Evolutionary conservation across 2,329 filamentous ascomycete species (phyloP).

Genomic region (Elsinoe ampelina): DNA sequence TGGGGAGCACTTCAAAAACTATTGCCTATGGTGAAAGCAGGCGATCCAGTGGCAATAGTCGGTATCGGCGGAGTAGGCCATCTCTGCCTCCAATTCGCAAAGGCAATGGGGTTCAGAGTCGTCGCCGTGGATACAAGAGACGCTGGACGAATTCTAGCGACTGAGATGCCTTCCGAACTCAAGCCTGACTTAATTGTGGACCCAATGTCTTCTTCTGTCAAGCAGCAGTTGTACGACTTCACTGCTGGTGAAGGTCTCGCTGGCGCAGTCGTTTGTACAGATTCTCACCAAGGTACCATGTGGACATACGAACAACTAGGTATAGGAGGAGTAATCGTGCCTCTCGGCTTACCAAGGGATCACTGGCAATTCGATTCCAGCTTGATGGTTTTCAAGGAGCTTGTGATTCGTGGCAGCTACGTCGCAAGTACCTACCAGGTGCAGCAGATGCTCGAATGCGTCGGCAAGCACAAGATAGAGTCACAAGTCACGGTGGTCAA

Average conservation of each 20-base stretch:
- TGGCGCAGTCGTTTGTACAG: neutral
- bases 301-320: neutral
- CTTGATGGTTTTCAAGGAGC: constrained; percentile 2
- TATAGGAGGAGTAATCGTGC: neutral
- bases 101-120: constrained; percentile 37
- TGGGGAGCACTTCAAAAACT: constrained; percentile 1
- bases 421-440: neutral
- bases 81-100: constrained; percentile 40
- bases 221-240: neutral
- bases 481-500: neutral
- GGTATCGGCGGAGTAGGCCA: constrained; percentile 40
- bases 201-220: neutral
- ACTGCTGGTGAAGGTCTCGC: neutral
- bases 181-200: neutral
- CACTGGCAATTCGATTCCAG: neutral
- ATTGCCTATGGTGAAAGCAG: constrained; percentile 18
- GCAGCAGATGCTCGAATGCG: neutral
- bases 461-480: neutral
- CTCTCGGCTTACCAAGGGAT: neutral
- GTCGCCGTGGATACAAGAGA: constrained; percentile 39
- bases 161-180: constrained; percentile 17
- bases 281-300: neutral
- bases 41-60: constrained; percentile 35
- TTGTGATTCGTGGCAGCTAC: neutral
- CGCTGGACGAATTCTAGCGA: constrained; percentile 32